Evolutionary conservation across 2,329 filamentous ascomycete genomes (phyloP).

Genomic region (Cercospora canescens): DNA sequence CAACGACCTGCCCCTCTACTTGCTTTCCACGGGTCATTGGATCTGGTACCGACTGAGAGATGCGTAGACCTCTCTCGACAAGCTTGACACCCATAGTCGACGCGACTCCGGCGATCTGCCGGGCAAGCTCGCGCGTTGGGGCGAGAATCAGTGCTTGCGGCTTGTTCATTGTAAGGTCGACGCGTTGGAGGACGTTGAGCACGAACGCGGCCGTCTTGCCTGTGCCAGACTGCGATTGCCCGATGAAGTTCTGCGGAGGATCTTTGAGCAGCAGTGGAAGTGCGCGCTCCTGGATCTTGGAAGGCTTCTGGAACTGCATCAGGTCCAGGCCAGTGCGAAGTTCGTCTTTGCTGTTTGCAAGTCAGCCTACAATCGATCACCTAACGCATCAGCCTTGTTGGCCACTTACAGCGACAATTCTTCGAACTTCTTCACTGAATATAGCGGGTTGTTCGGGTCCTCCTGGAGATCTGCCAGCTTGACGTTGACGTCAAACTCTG

Average conservation of each 20-base stretch:
- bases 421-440: constrained; percentile 79
- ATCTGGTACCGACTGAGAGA: constrained; percentile 82
- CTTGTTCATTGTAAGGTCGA: constrained; percentile 69
- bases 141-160: constrained; percentile 89
- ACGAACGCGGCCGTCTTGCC: constrained; percentile 98
- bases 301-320: constrained; percentile 91
- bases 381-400: not conserved
- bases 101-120: constrained; percentile 88
- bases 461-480: constrained; percentile 87
- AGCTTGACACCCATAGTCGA: constrained; percentile 82
- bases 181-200: constrained; percentile 82
- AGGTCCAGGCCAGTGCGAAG: constrained; percentile 76
- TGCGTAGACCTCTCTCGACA: constrained; percentile 60
- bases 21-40: constrained; percentile 66
- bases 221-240: constrained; percentile 98
- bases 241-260: constrained; percentile 92
- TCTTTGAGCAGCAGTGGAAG: constrained; percentile 83
- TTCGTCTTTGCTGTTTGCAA: constrained; percentile 49
- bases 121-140: constrained; percentile 89
- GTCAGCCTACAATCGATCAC: not conserved
- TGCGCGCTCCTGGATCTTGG: constrained; percentile 95
- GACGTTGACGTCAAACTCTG: constrained; percentile 85
- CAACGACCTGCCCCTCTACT: constrained; percentile 76
- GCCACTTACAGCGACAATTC: constrained; percentile 76
- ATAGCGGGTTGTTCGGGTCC: constrained; percentile 83